phyloP scores from a whole-genome alignment of 768 basidiomycete species.

The Pleurotus citrinopileatus region DNA sequence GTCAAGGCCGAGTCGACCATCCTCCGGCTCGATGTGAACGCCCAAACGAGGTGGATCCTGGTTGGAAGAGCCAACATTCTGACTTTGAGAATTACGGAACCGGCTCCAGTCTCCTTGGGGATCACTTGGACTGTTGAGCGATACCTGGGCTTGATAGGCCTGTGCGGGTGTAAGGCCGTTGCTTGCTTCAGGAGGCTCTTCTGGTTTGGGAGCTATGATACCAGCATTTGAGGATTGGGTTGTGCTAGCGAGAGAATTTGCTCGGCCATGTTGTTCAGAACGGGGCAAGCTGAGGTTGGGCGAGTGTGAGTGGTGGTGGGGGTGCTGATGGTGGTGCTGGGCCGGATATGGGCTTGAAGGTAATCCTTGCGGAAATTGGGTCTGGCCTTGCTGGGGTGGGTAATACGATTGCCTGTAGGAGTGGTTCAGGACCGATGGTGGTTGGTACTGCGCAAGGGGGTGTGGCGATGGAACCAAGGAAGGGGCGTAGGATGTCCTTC shows the following conservation, averaged over 20 bases:
- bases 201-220: constrained; percentile 42
- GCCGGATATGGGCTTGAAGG: constrained; percentile 15
- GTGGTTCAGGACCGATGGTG: constrained; percentile 12
- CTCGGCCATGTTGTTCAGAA: constrained; percentile 31
- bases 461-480: constrained; percentile 29
- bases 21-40: constrained; percentile 49
- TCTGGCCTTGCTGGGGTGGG: constrained; percentile 23
- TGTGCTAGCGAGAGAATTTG: constrained; percentile 48
- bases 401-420: constrained; percentile 39
- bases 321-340: constrained; percentile 21
- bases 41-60: constrained; percentile 34
- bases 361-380: constrained; percentile 10
- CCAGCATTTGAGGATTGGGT: constrained; percentile 31
- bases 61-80: constrained; percentile 15
- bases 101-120: constrained; percentile 26
- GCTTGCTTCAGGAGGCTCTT: constrained; percentile 48
- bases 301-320: constrained; percentile 27
- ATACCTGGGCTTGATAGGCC: constrained; percentile 78
- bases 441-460: constrained; percentile 14
- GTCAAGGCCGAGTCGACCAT: constrained; percentile 57
- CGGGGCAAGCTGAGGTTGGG: constrained; percentile 28
- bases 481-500: constrained; percentile 44
- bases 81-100: constrained; percentile 25
- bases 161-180: constrained; percentile 72
- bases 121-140: constrained; percentile 40